Percentiles rank a stretch among this genome's conserved stretches.
phyloP scores from a whole-genome alignment of 2,329 filamentous ascomycete genomes.

The Epichloe brachyelytri region DNA sequence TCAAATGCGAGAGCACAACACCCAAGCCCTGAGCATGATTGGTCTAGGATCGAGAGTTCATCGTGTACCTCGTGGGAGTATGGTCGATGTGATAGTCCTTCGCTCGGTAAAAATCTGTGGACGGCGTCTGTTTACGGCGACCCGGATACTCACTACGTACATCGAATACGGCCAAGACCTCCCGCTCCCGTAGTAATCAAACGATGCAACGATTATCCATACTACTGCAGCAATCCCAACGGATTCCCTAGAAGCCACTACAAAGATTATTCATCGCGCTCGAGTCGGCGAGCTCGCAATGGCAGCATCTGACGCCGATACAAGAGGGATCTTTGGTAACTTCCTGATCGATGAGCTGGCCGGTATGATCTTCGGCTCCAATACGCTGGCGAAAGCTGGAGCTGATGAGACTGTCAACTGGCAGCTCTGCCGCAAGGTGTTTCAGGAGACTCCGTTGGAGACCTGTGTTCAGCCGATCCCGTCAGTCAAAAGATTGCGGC shows the following conservation, averaged over 20 bases:
- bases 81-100: background rate
- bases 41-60: no score
- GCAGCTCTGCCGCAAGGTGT: background rate
- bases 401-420: background rate
- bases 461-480: background rate
- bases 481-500: background rate
- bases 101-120: background rate
- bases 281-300: background rate
- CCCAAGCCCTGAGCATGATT: no score
- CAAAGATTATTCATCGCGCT: background rate
- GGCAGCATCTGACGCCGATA: background rate
- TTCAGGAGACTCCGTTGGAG: background rate
- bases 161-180: background rate
- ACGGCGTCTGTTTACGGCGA: no score
- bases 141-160: background rate
- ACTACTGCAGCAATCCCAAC: background rate
- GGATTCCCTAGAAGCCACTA: background rate
- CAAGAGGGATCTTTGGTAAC: background rate
- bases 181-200: background rate
- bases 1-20: no score
- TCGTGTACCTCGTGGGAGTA: background rate
- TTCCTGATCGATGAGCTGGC: background rate
- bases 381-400: background rate
- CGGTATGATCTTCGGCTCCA: background rate
- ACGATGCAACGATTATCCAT: background rate